Conservation (phyloP, 192 early-diverging fungal genomes). For the Podila minutissima region DNA sequence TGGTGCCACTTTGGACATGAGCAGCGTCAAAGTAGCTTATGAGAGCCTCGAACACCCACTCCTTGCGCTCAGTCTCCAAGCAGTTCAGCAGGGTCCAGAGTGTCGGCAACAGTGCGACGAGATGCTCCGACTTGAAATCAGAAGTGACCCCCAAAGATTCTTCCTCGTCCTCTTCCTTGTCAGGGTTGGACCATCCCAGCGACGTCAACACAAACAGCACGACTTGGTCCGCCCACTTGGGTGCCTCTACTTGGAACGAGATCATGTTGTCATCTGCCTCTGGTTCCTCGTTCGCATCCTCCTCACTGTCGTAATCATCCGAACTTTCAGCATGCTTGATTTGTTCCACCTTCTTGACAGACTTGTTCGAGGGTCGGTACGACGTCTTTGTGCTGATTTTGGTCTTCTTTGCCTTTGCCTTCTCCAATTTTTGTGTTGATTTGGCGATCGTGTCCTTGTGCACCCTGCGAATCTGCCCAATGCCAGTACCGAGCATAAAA, state of each 20-base stretch:
- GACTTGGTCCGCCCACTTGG: slow-evolving; percentile 61
- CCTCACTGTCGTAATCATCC: slow-evolving; percentile 34
- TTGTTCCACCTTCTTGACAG: slow-evolving; percentile 15
- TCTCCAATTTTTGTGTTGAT: not conserved
- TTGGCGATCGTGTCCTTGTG: slow-evolving; percentile 18
- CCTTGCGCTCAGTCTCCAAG: slow-evolving; percentile 35
- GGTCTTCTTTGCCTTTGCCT: slow-evolving; percentile 2
- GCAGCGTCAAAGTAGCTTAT: slow-evolving; percentile 20
- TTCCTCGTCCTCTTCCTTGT: slow-evolving; percentile 5
- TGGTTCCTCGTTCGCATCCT: slow-evolving; percentile 8
- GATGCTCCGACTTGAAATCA: slow-evolving; percentile 55
- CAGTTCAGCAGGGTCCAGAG: slow-evolving; percentile 64
- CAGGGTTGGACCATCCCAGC: slow-evolving; percentile 53
- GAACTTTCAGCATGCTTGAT: slow-evolving; percentile 1
- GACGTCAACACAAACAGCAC: slow-evolving; percentile 65
- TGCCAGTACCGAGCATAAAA: slow-evolving; percentile 57
- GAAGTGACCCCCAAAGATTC: slow-evolving; percentile 41
- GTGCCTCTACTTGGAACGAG: slow-evolving; percentile 26
- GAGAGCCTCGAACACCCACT: slow-evolving; percentile 49
- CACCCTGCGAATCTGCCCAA: slow-evolving; percentile 29
- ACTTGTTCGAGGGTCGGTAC: slow-evolving; percentile 30
- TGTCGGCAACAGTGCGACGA: slow-evolving; percentile 57
- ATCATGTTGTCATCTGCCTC: slow-evolving; percentile 10
- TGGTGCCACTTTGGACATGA: slow-evolving; percentile 28
- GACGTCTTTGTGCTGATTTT: slow-evolving; percentile 11